Conservation (phyloP, 495 filamentous ascomycete genomes). For the Hypoxylon subgilvum region DNA sequence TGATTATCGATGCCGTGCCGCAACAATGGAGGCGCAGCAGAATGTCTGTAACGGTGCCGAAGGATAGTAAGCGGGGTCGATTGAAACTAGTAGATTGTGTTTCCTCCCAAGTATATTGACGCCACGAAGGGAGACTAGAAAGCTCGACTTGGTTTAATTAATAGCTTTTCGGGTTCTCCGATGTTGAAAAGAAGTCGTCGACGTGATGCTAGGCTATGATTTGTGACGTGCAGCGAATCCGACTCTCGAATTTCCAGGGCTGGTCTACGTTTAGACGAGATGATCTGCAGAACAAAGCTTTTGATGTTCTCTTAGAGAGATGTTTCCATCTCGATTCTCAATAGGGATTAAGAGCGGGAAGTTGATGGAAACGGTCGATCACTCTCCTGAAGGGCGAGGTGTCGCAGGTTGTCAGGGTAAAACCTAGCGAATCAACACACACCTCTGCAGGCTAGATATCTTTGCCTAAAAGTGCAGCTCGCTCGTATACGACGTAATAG, state of each 20-base stretch:
- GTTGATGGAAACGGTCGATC: slow-evolving; percentile 34
- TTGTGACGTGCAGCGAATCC: slow-evolving; percentile 13
- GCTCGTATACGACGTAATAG: slow-evolving; percentile 24
- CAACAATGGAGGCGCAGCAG: slow-evolving; percentile 25
- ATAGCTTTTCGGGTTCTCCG: slow-evolving; percentile 7
- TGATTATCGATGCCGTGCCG: slow-evolving; percentile 9
- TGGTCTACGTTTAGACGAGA: slow-evolving; percentile 28
- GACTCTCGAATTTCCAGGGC: slow-evolving; percentile 18
- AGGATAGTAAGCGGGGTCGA: slow-evolving; percentile 17
- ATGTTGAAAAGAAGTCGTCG: slow-evolving; percentile 11
- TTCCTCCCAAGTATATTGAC: slow-evolving; percentile 5
- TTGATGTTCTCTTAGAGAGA: slow-evolving; percentile 21
- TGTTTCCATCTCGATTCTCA: slow-evolving; percentile 31
- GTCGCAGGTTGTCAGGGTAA: slow-evolving; percentile 37
- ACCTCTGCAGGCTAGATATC: slow-evolving; percentile 13
- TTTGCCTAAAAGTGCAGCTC: slow-evolving; percentile 34
- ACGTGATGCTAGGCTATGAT: slow-evolving; percentile 5
- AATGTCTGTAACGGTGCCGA: slow-evolving; percentile 15
- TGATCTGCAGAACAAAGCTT: slow-evolving; percentile 44
- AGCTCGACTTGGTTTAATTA: neutral
- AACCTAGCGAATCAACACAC: slow-evolving; percentile 22
- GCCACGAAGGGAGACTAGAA: neutral
- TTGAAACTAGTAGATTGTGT: slow-evolving; percentile 10
- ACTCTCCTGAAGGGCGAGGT: slow-evolving; percentile 33
- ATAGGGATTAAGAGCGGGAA: slow-evolving; percentile 10